Base-by-base conservation (phyloP, 495 filamentous ascomycete species). In the Daldinia childiae region DNA sequence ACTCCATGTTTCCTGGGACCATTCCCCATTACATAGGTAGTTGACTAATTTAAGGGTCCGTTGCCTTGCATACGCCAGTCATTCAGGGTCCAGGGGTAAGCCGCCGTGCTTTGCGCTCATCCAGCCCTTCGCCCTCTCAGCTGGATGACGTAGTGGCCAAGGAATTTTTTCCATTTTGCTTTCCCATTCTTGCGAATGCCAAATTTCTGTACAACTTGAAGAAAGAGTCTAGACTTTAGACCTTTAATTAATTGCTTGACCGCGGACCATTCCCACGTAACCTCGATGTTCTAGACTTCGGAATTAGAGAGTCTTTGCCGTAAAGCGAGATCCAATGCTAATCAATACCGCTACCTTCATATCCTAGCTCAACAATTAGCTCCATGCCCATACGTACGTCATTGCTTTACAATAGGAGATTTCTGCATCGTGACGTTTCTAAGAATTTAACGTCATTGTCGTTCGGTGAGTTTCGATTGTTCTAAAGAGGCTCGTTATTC, bases 391-490 rank as follows among this genome's bases (percentile, higher is more conserved):
- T 57, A 45, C 50, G 41, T 73, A 73, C 71, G 66, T 73, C 71
- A 73, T 66, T 26, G 9, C 21, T 54, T 54, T 14, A 27, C 24
- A 26, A 14, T 41, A 15, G 55, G n/a, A 24, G 15, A 17, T 43
- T 52, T 58, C 57, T 62, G 34, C 48, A 34, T 43, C 14, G 62
- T 60, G 43, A 55, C 57, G 36, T 41, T 62, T 58, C 14, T 11
- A 21, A 64, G 27, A 2, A 19, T 60, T 61, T 51, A 54, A 59
- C 61, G 65, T 73, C 62, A 69, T 64, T 56, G 19, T 51, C 62
- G 26, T 65, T 73, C 71, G 71, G 71, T 73, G 71, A 73, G 50
- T 52, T 63, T 66, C 27, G 6, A 41, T n/a, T 36, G 15, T 59
- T 66, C 39, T 30, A 38, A 36, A 15, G 43, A 34, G 17, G 30